Base-by-base conservation (phyloP, 495 filamentous ascomycete genomes). In the Immersiella caudata region DNA sequence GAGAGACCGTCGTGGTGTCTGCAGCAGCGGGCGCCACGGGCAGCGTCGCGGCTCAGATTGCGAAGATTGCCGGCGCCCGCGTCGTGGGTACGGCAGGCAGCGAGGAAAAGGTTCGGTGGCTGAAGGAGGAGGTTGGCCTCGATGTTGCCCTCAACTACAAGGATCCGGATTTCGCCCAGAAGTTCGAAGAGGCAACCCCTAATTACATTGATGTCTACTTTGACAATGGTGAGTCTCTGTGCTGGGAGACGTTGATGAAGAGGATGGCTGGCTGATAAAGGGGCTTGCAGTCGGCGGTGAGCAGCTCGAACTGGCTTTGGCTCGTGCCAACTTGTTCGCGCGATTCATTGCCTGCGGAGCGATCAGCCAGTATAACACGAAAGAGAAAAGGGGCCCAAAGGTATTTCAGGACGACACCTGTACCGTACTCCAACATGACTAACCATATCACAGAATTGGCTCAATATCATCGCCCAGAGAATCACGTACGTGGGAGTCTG, bases 21-120 rank as follows among this genome's bases (percentile, higher is more conserved):
- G 88, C 86, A 0, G 89, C 89, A 3, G 90, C 90, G 0, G 90
- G 90, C 0, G 90, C 89, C 0, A 91, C 89, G 14, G 90, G 90
- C 0, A 85, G 81, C 69, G 83, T 91, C 3, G 89, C 84, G 6
- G 88, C 87, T 6, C 90, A 93, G 80, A 90, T 91, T 69, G 89
- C 89, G 0, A 89, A 86, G 78, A 79, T 90, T 40, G 81, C 84
- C 69, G 89, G 88, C 16, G 87, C 86, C 0, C 76, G 82, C 77
- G 52, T 91, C 9, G 79, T 88, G 65, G 89, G 87, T 0, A 87
- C 89, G 33, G 88, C 87, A 0, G 88, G 89, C 0, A 83, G 77
- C n/a, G 85, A 87, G 29, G 84, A 86, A 36, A 91, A 91, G 76
- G 88, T 86, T 67, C 67, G 78, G 50, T 89, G 86, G 85, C 79